These are phyloP conservation scores for Curvularia eragrostidis DNA, from an alignment of 2,329 filamentous ascomycete species.

Conservation along the genomic window DNA sequence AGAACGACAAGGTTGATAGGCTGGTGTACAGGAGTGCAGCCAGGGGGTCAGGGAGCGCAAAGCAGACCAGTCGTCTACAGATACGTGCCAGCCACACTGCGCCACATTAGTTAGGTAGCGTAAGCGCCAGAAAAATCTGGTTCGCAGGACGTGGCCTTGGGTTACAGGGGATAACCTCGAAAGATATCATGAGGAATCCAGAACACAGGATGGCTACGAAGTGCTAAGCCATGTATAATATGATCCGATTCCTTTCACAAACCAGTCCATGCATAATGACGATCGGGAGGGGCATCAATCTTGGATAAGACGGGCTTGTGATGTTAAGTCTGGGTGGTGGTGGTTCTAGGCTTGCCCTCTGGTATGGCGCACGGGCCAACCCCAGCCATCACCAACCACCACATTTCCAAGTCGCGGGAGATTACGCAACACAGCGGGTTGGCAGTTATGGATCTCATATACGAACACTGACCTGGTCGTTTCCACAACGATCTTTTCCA, in stretches of 20 bases:
- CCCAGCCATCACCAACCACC: conserved; percentile 42
- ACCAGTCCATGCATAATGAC: neutral
- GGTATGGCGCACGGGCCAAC: conserved; percentile 20
- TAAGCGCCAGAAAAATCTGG: conserved; percentile 4
- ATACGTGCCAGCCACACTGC: neutral
- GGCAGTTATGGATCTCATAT: conserved; percentile 30
- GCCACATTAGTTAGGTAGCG: neutral
- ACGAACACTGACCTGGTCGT: conserved; percentile 20
- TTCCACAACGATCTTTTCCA: conserved; percentile 13
- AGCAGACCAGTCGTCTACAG: neutral
- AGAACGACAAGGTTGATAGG: neutral
- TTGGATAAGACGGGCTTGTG: conserved; percentile 1
- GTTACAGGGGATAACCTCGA: neutral
- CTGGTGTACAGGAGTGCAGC: neutral
- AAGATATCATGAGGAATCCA: neutral
- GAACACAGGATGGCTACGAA: neutral
- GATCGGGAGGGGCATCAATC: neutral
- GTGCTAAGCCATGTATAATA: neutral
- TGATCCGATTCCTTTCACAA: neutral
- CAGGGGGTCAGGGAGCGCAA: neutral
- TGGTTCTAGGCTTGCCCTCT: conserved; percentile 8
- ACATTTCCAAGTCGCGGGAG: conserved; percentile 37
- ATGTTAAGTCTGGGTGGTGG: conserved; percentile 1
- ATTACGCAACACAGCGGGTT: conserved; percentile 22
- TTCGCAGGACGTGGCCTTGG: conserved; percentile 9